Percentiles rank a stretch among this genome's conserved stretches.
Evolutionary conservation across 352 stramenopile genomes (phyloP).

Genomic region (Pythium myriotylum): DNA sequence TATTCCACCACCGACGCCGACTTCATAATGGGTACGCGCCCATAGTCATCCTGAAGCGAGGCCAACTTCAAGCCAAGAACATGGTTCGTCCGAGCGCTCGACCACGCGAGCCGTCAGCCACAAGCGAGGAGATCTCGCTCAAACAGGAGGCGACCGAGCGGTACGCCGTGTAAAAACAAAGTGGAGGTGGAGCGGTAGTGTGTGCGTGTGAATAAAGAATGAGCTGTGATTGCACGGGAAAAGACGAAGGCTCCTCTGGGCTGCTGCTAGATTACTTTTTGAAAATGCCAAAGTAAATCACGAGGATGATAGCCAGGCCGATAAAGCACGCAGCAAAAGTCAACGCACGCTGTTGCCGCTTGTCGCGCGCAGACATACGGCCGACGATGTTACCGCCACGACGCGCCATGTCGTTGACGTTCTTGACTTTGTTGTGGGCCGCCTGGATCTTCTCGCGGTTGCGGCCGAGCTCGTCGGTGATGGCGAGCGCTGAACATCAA

Average conservation of each 20-base stretch:
- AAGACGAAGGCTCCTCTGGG: background rate
- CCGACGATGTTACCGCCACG: slow-evolving; percentile 81
- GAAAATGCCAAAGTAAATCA: slow-evolving; percentile 91
- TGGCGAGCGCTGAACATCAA: slow-evolving; percentile 53
- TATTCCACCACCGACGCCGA: slow-evolving; percentile 57
- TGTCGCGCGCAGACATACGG: slow-evolving; percentile 85
- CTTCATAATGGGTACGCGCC: slow-evolving; percentile 68
- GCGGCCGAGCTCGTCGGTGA: slow-evolving; percentile 79
- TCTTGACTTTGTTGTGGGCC: slow-evolving; percentile 83
- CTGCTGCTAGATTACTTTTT: slow-evolving; percentile 58
- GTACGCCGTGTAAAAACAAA: slow-evolving; percentile 58
- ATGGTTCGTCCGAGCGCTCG: background rate
- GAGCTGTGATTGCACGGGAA: background rate
- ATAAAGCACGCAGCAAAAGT: slow-evolving; percentile 79
- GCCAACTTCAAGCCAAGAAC: slow-evolving; percentile 41
- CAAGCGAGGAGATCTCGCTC: slow-evolving; percentile 46
- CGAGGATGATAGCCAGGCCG: slow-evolving; percentile 76
- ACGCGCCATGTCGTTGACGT: slow-evolving; percentile 84
- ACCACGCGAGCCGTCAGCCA: slow-evolving; percentile 19
- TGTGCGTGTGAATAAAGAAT: slow-evolving; percentile 17
- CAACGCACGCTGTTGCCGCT: slow-evolving; percentile 74
- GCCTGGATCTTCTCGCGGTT: slow-evolving; percentile 88
- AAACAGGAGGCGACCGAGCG: slow-evolving; percentile 62
- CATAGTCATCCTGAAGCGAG: slow-evolving; percentile 44
- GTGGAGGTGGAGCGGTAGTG: background rate